phyloP scores from a whole-genome alignment of 2,329 filamentous ascomycete species.

The Botrytis squamosa region DNA sequence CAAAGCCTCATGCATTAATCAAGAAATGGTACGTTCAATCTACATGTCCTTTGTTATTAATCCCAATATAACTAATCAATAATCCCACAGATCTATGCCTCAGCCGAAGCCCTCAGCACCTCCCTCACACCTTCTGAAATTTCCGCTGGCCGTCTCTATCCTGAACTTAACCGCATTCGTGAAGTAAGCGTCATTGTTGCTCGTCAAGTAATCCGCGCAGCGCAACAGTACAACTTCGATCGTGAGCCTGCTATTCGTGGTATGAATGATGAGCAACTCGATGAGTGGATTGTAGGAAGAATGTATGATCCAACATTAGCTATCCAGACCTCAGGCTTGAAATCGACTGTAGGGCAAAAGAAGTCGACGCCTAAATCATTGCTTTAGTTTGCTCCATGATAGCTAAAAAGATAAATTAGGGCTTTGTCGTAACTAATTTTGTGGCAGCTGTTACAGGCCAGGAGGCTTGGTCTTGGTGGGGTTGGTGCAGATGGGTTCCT shows the following conservation, averaged over 20 bases:
- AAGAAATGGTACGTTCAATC: constrained; percentile 33
- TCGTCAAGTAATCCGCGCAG: constrained; percentile 68
- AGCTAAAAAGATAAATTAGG: constrained; percentile 5
- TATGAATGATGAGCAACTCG: constrained; percentile 47
- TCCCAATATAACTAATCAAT: constrained; percentile 50
- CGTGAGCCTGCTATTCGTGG: constrained; percentile 57
- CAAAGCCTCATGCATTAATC: constrained; percentile 57
- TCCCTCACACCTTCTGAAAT: constrained; percentile 60
- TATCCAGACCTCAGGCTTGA: not conserved
- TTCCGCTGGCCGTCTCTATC: constrained; percentile 64
- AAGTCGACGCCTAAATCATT: constrained; percentile 10
- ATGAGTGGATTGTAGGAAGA: constrained; percentile 69
- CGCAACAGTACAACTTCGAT: constrained; percentile 66
- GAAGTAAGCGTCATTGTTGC: constrained; percentile 77
- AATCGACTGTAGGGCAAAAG: constrained; percentile 10
- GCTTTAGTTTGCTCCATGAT: constrained; percentile 3
- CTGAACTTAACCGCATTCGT: constrained; percentile 71
- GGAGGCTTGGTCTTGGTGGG: constrained; percentile 2
- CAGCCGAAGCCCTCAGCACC: constrained; percentile 70
- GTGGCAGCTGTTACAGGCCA: not conserved
- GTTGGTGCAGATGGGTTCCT: constrained; percentile 16
- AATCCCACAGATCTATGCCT: constrained; percentile 66
- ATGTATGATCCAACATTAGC: constrained; percentile 65
- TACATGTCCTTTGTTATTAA: not conserved
- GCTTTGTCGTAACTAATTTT: constrained; percentile 1